phyloP scores from a whole-genome alignment of 169 alveolate species.

The Babesia ovis region DNA sequence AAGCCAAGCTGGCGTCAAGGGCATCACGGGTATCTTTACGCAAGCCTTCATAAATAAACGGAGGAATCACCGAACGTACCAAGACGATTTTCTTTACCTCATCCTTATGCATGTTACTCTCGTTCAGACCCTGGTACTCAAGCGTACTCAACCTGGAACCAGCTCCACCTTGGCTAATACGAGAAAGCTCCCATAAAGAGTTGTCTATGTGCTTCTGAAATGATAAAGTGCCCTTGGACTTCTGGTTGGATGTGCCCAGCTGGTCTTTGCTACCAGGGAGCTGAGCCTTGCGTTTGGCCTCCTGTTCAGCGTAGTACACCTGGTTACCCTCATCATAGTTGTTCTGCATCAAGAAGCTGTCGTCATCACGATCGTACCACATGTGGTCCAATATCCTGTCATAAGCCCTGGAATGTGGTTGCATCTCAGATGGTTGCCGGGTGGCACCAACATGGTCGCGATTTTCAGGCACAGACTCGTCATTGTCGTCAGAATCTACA shows the following conservation, averaged over 20 bases:
- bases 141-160: slow-evolving; percentile 74
- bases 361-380: slow-evolving; percentile 73
- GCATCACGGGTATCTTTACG: slow-evolving; percentile 46
- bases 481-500: slow-evolving; percentile 8
- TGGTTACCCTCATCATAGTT: slow-evolving; percentile 64
- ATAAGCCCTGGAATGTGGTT: neutral
- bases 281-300: slow-evolving; percentile 64
- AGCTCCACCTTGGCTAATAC: slow-evolving; percentile 93
- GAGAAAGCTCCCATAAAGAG: slow-evolving; percentile 94
- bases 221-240: slow-evolving; percentile 27
- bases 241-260: slow-evolving; percentile 9
- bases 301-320: slow-evolving; percentile 47
- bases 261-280: slow-evolving; percentile 34
- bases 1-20: slow-evolving; percentile 20
- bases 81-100: slow-evolving; percentile 88
- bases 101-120: slow-evolving; percentile 88
- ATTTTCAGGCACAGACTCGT: neutral
- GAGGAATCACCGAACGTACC: slow-evolving; percentile 90
- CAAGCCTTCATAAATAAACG: slow-evolving; percentile 88
- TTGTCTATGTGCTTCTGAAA: slow-evolving; percentile 90
- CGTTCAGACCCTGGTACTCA: slow-evolving; percentile 76
- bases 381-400: slow-evolving; percentile 66
- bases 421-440: neutral
- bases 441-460: slow-evolving; percentile 12
- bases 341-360: slow-evolving; percentile 64